Evolutionary conservation across 2,329 filamentous ascomycete species (phyloP), one percentile per base, ranked within the genome.

Genomic region (Epichloe uncinata): DNA sequence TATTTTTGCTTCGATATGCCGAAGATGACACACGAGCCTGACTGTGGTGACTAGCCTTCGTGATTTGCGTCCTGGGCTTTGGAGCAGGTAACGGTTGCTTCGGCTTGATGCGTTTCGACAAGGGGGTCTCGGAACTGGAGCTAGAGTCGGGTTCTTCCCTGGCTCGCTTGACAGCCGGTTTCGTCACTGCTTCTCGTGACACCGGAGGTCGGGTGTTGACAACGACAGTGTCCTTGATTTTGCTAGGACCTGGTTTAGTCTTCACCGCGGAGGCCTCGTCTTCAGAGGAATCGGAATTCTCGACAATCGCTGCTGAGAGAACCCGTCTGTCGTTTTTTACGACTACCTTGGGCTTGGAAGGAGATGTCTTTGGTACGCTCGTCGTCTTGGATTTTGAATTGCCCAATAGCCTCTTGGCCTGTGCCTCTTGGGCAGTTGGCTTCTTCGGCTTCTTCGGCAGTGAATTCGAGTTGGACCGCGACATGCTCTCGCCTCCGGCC

Each of bases 41-140:
- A 16, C 73, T 72, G 18, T 49, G 50, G 51, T 73, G 71, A 54
- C 69, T 74, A 26, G 66, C 66, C 47, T 79, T 73, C 0, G 74
- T 73, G 9, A 69, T 63, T 16, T 73, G 72, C 47, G 73, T 69
- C 60, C 72, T 73, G n/a, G 64, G 54, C 53, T 56, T 55, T 18
- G 58, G 51, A 5, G 55, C 56, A 36, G 63, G 58, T 37, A 68
- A 53, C 4, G 68, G 60, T 50, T 70, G 70, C 60, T 70, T 73
- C 20, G 70, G 64, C 66, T 78, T 79, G 56, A 74, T 66, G n/a
- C 77, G 72, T 63, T 80, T 80, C 58, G 71, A 75, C 11, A 81
- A 64, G 3, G 77, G 77, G 11, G 73, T 75, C 13, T 74, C 75
- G 0, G 78, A 81, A 62, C 77, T 80, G 2, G 77, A 81, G 57